These are phyloP conservation scores for Fusarium gaditjirri DNA, from an alignment of 2,329 filamentous ascomycete genomes.

Conservation along the genomic window DNA sequence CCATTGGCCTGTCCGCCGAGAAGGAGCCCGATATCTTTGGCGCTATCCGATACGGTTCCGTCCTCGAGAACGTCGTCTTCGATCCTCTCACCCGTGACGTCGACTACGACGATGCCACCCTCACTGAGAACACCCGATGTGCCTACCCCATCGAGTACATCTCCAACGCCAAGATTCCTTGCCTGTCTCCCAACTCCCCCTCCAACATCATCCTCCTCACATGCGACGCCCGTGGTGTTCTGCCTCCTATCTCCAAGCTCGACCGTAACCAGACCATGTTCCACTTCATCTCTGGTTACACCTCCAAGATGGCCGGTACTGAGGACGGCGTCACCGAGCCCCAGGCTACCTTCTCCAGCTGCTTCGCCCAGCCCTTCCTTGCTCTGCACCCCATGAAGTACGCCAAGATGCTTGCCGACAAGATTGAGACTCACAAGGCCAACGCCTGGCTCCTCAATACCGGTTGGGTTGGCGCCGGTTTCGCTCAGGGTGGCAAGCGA, in stretches of 20 bases:
- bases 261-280: slow-evolving; percentile 97
- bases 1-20: slow-evolving; percentile 94
- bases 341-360: slow-evolving; percentile 98
- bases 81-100: slow-evolving; percentile 88
- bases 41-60: slow-evolving; percentile 95
- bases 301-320: slow-evolving; percentile 99
- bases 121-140: slow-evolving; percentile 98
- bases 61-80: slow-evolving; percentile 99
- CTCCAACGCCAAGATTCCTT: slow-evolving; percentile 97
- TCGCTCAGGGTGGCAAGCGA: slow-evolving; percentile 91
- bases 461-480: slow-evolving; percentile 94
- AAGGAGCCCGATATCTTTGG: slow-evolving; percentile 99
- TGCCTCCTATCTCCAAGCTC: slow-evolving; percentile 98
- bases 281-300: slow-evolving; percentile 99
- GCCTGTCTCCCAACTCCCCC: slow-evolving; percentile 86
- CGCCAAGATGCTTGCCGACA: slow-evolving; percentile 97
- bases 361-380: slow-evolving; percentile 99
- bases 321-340: slow-evolving; percentile 97
- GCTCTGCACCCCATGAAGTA: slow-evolving; percentile 99
- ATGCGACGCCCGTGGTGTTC: slow-evolving; percentile 95
- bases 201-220: slow-evolving; percentile 98
- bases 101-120: slow-evolving; percentile 93
- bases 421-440: slow-evolving; percentile 94
- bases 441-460: slow-evolving; percentile 99
- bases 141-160: slow-evolving; percentile 99